Base-by-base conservation (phyloP, 331 rosid species). In the Erythrophleum ivorense region DNA sequence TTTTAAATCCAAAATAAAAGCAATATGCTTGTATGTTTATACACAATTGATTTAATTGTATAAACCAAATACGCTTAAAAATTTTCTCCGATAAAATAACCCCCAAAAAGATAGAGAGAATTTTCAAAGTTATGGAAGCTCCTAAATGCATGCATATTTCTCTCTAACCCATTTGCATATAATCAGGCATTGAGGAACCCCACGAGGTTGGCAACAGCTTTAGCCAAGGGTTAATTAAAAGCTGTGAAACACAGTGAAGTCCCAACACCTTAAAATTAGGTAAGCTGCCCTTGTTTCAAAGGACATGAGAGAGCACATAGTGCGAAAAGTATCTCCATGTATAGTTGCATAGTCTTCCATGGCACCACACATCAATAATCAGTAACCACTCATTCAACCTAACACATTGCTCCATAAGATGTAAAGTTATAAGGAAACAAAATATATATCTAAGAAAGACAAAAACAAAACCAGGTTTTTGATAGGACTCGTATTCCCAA, bases 261-360 rank as follows among this genome's bases (percentile, higher is more conserved):
- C 66, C 85, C 72, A 78, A 60, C 65, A 68, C 86, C 87, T 33
- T 59, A 86, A 87, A 82, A 54, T 78, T 79, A 90, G 94, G 92
- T 82, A 75, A 36, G 21, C 6, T 86, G 94, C 87, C 86, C 80
- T 78, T 80, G 80, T 80, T 84, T 85, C 78, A 72, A 70, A 82
- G 54, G 90, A 85, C 94, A 91, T 69, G 46, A 72, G 79, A 50
- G 79, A 50, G 41, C 72, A 79, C 83, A 78, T 83, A 71, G 81
- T 79, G 77, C 79, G 77, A 77, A 87, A 80, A 79, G 71, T 59
- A 53, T 54, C 77, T 68, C 68, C 73, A 24, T 24, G 29, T 24
- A 80, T 70, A 79, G 77, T 76, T 70, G 62, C 46, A 70, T 64
- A n/a, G 68, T 48, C 53, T 54, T 60, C 63, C 68, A 31, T 34